Conservation (phyloP, 768 basidiomycete genomes). For the Lactarius hengduanensis region DNA sequence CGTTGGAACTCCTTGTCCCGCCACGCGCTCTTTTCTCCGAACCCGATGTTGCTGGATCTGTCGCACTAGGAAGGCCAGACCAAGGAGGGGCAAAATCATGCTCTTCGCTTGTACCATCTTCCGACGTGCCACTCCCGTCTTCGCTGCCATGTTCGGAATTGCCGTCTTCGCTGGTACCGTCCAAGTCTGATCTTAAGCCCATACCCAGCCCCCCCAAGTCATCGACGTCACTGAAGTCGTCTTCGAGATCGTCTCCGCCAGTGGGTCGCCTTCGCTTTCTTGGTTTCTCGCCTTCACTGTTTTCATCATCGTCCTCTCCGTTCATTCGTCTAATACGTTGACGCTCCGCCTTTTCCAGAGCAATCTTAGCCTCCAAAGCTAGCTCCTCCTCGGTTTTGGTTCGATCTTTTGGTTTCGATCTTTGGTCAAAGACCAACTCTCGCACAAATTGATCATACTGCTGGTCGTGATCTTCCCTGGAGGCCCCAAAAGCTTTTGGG, state of each 20-base stretch:
- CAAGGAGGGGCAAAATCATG: constrained; percentile 30
- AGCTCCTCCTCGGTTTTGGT: constrained; percentile 97
- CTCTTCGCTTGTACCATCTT: constrained; percentile 34
- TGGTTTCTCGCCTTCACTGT: constrained; percentile 52
- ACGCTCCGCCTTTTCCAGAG: constrained; percentile 82
- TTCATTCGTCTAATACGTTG: constrained; percentile 79
- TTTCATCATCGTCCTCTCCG: constrained; percentile 66
- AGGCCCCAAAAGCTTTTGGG: neutral
- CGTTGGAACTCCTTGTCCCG: constrained; percentile 37
- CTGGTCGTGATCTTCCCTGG: constrained; percentile 42
- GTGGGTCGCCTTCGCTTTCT: constrained; percentile 53
- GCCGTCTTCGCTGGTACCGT: constrained; percentile 22
- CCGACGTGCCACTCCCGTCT: constrained; percentile 36
- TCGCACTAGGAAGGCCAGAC: neutral
- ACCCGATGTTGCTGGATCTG: neutral
- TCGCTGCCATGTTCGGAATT: constrained; percentile 31
- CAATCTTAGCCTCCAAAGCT: constrained; percentile 83
- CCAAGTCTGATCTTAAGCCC: constrained; percentile 35
- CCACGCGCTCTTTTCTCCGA: constrained; percentile 3
- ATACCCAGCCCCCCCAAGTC: constrained; percentile 34
- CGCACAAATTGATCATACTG: constrained; percentile 93
- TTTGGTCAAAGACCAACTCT: constrained; percentile 88
- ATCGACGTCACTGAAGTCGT: constrained; percentile 58
- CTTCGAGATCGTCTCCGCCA: constrained; percentile 89
- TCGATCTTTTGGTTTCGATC: constrained; percentile 91